These are phyloP conservation scores for Neurospora sp. DNA, from an alignment of 495 filamentous ascomycete genomes.

Conservation along the genomic window DNA sequence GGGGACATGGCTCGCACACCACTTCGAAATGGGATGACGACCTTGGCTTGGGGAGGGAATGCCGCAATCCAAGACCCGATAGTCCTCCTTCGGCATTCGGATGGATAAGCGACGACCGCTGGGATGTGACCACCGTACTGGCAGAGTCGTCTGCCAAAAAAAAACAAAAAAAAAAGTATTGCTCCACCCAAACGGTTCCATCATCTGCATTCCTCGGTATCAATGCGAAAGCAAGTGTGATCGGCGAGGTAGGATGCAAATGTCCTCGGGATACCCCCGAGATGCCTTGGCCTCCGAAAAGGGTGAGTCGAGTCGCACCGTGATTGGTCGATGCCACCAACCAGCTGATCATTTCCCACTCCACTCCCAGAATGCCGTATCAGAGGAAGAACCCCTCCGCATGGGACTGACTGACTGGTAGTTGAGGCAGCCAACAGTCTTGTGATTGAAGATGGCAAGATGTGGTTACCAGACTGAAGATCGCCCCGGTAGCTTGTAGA, in stretches of 20 bases:
- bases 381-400: not conserved
- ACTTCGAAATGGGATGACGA: not conserved
- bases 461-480: not conserved
- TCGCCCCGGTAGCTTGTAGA: not conserved
- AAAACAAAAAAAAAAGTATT: no score
- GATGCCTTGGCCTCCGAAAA: conserved; percentile 13
- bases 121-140: not conserved
- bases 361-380: not conserved
- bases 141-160: not conserved
- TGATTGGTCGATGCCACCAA: conserved; percentile 19
- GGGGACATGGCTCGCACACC: not conserved
- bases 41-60: not conserved
- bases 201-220: not conserved
- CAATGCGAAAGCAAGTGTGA: not conserved
- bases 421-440: not conserved
- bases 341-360: conserved; percentile 19
- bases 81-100: not conserved
- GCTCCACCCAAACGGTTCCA: not conserved
- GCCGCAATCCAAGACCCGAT: not conserved
- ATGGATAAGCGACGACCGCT: not conserved
- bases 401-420: not conserved
- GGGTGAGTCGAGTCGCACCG: conserved; percentile 8
- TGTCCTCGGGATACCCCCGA: conserved; percentile 14
- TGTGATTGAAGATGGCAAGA: not conserved
- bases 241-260: conserved; percentile 5